Base-by-base conservation (phyloP, 345 rosid genomes). In the Clausena lansium region DNA sequence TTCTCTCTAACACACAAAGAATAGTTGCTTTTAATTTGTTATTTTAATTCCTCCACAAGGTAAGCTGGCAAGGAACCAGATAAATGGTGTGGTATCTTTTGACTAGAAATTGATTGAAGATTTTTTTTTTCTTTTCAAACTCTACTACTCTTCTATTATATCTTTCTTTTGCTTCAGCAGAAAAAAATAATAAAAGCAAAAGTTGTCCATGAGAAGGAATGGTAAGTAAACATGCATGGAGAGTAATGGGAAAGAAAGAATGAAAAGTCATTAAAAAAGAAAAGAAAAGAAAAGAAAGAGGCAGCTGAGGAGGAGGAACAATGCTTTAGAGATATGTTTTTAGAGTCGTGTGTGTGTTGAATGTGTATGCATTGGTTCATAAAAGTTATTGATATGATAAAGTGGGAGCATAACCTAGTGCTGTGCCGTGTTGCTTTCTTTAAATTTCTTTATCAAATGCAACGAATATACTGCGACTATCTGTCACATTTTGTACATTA, bases 11-110 rank as follows among this genome's bases (percentile, higher is more conserved):
- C 67, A 13, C 36, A 36, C 35, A 50, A 65, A 39, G 36, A 65
- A 55, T 50, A 14, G 57, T 67, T 80, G n/a, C 15, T 75, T 52
- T 45, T 45, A 45, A 3, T 45, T 71, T 25, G 70, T 58, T 72
- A n/a, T 77, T 77, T 39, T 66, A 79, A 58, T 77, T 86, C 57
- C 84, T 73, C 78, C 77, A 59, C 66, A 79, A 81, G 83, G 68
- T 65, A 74, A 33, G 24, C 69, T 79, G 83, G 71, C 60, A 74
- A 27, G 24, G 33, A 59, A 64, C 24, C 6, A 70, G 3, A 27
- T 76, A 36, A 20, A n/a, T 41, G 73, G 47, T 60, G 77, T 0
- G 52, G 19, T 68, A 77, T 77, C 75, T 77, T 86, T 79, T 77
- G 67, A 77, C 65, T 45, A n/a, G 54, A 70, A 81, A 69, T 3